Evolutionary conservation across 1,284 basidiomycete genomes (phyloP).

Genomic region (Tilletiaria anomala): DNA sequence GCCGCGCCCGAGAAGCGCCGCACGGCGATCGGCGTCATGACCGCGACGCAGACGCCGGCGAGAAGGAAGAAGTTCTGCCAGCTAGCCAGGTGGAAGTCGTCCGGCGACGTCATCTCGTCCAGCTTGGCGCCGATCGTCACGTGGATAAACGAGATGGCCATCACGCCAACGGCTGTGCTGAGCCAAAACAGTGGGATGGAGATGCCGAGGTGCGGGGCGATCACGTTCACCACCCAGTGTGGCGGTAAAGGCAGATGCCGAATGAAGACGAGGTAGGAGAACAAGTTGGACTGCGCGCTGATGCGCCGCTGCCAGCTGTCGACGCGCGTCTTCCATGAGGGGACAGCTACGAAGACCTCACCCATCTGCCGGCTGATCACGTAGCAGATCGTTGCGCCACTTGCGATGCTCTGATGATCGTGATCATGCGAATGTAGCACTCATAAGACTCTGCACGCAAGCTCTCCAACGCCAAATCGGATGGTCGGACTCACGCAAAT

Average conservation of each 20-base stretch:
- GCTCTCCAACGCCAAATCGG: neutral
- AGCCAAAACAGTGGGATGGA: slow-evolving; percentile 71
- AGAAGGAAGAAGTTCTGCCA: slow-evolving; percentile 71
- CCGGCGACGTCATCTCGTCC: slow-evolving; percentile 82
- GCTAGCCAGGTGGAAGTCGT: slow-evolving; percentile 81
- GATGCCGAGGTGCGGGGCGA: slow-evolving; percentile 87
- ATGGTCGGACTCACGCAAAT: slow-evolving; percentile 49
- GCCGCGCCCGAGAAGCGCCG: slow-evolving; percentile 4
- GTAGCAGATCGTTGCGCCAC: slow-evolving; percentile 84
- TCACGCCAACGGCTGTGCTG: slow-evolving; percentile 76
- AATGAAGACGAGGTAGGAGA: slow-evolving; percentile 72
- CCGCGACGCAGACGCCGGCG: slow-evolving; percentile 68
- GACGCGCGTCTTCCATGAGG: slow-evolving; percentile 60
- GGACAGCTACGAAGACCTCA: slow-evolving; percentile 39
- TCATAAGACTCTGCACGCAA: neutral
- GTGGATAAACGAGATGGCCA: slow-evolving; percentile 84
- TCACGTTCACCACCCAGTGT: slow-evolving; percentile 64
- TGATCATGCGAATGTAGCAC: too few species aligned
- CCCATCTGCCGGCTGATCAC: slow-evolving; percentile 76
- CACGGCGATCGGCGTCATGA: slow-evolving; percentile 62
- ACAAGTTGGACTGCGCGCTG: slow-evolving; percentile 54
- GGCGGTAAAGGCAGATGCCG: slow-evolving; percentile 59
- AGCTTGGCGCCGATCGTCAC: slow-evolving; percentile 77
- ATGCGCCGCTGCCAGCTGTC: slow-evolving; percentile 68
- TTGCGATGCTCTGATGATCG: slow-evolving; percentile 55